phyloP scores from a whole-genome alignment of 2,329 filamentous ascomycete species.

The Verticillium albo-atrum region DNA sequence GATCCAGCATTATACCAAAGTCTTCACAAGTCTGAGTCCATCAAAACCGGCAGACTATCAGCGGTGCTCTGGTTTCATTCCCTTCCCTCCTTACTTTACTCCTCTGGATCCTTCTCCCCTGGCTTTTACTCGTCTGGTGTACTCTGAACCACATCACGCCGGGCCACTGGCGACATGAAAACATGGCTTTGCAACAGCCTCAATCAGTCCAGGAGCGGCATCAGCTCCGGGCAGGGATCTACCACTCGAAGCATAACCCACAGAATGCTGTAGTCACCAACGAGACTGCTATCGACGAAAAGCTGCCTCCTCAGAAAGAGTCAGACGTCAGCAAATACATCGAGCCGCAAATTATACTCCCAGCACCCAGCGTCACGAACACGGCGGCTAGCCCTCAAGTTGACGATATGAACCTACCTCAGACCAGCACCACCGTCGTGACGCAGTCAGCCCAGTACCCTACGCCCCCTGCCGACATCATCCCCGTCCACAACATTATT shows the following conservation, averaged over 20 bases:
- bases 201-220: neutral
- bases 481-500: neutral
- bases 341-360: neutral
- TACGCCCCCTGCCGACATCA: neutral
- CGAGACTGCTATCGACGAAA: neutral
- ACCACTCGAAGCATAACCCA: constrained; percentile 9
- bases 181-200: neutral
- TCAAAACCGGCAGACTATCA: too few relatives aligned
- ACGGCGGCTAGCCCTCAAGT: neutral
- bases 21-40: too few relatives aligned
- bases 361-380: neutral
- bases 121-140: too few relatives aligned
- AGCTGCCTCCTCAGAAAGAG: neutral
- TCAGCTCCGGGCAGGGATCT: constrained; percentile 4
- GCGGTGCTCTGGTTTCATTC: too few relatives aligned
- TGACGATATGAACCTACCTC: neutral
- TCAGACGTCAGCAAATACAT: neutral
- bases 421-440: too few relatives aligned
- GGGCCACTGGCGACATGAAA: neutral
- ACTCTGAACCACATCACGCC: too few relatives aligned
- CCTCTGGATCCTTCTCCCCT: too few relatives aligned
- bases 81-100: too few relatives aligned
- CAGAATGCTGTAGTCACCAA: neutral
- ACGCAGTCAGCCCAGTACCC: neutral
- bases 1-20: too few relatives aligned